phyloP scores from a whole-genome alignment of 2,329 filamentous ascomycete species.

The Claviceps lovelessii region DNA sequence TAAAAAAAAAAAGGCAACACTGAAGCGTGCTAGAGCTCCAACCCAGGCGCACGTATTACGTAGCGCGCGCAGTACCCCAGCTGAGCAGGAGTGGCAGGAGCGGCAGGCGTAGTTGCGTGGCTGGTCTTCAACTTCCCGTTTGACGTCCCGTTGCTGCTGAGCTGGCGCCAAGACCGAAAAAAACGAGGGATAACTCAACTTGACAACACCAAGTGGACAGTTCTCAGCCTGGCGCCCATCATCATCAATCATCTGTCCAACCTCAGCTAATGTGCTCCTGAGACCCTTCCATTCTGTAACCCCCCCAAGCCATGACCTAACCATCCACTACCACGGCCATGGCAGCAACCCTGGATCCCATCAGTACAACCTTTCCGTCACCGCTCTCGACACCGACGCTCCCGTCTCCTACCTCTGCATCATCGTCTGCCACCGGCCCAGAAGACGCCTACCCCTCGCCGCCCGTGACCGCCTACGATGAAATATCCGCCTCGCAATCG shows the following conservation, averaged over 20 bases:
- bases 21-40: no score
- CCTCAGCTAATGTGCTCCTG: background rate
- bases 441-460: slow-evolving; percentile 1
- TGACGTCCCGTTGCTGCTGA: no score
- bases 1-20: no score
- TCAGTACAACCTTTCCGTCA: slow-evolving; percentile 8
- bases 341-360: slow-evolving; percentile 13
- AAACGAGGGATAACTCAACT: background rate
- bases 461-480: slow-evolving; percentile 16
- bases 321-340: slow-evolving; percentile 6
- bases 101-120: background rate
- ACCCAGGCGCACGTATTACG: no score
- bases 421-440: background rate
- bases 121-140: background rate
- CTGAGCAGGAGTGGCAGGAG: background rate
- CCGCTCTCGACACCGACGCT: slow-evolving; percentile 4
- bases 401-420: background rate
- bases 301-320: slow-evolving; percentile 1
- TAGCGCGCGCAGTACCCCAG: no score
- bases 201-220: background rate
- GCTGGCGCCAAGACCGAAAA: no score
- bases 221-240: background rate
- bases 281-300: background rate
- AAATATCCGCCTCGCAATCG: slow-evolving; percentile 17
- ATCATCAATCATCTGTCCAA: background rate